Base-by-base conservation (phyloP, 139 green algal genomes). In the Asterochloris sp. region DNA sequence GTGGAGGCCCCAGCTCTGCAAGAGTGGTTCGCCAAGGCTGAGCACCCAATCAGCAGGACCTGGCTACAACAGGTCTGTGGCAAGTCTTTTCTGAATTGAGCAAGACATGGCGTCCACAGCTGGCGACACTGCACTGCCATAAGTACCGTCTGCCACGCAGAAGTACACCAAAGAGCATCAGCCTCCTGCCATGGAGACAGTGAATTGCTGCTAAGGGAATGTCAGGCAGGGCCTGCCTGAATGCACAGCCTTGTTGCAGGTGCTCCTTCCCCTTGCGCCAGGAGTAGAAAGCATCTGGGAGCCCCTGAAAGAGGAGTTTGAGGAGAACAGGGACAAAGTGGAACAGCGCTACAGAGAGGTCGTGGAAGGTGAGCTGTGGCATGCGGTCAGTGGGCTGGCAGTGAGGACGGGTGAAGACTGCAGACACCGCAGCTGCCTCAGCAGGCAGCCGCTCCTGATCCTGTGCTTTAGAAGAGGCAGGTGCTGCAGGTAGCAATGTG, bases 21-120 rank as follows among this genome's bases (percentile, higher is more conserved):
- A 61, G 84, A 87, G 60, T 87, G 84, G 84, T 87, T 83, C 73
- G 74, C 24, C 2, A 47, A 61, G 16, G 79, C 84, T 47, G 84
- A 87, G 71, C 82, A 87, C 61, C 84, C 84, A 6, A 68, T 87
- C 8, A 82, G 73, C 10, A 81, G 83, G 21, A 81, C 83, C 19
- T 86, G 78, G 78, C 83, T 86, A 23, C 69, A 82, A 54, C 73
- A 79, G 83, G 83, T 76, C 54, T 27, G 60, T 23, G 66, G 66
- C 66, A 71, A 71, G 21, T 2, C 66, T 10, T 24, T 54, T 54
- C 38, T 54, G 38, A 54, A 2, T 54, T 6, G 38, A 54, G 38
- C 38, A 54, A 54, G 38, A 54, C 38, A 6, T 54, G 38, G 38
- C 38, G 38, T 2, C 38, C 38, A 6, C 38, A 54, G 38, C 38